Evolutionary conservation across 768 basidiomycete species (phyloP), one percentile per base, ranked within the genome.

Genomic region (Cystobasidium onofrii): DNA sequence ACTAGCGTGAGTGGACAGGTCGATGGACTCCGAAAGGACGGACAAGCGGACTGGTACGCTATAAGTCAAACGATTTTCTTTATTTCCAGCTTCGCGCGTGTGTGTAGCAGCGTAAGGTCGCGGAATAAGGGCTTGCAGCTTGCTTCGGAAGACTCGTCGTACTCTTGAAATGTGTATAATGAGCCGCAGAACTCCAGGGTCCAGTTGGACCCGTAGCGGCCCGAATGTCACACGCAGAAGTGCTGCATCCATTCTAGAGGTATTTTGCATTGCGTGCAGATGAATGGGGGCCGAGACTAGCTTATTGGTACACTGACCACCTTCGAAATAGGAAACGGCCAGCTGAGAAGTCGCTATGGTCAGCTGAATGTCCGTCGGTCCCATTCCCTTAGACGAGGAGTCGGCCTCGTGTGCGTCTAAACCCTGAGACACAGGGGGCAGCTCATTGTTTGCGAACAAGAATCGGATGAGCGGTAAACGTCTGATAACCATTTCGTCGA

Each of bases 401-500:
- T 50, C 46, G 46, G 3, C 9, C 10, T 50, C 20, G 46, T 4
- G 12, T 20, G n/a, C 9, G 9, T 17, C 46, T 15, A 3, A 20
- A 20, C 9, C 20, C 18, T 50, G 46, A 9, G 12, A 3, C 20
- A 17, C 10, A 7, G 46, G 4, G 18, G 46, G 46, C 46, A 60
- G 27, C 34, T 41, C 65, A 20, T 67, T n/a, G 9, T 9, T 43
- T 18, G 50, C 15, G 65, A 62, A 74, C 7, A 75, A 39, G 13
- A 52, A 20, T 7, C 15, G 18, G n/a, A 76, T 31, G 62, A 76
- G 50, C 13, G 63, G 15, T 25, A 66, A 52, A 31, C 44, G 33
- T 12, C 23, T 7, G 27, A 75, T 54, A 29, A 64, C 71, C 50
- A 50, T 57, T 20, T 55, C 39, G 57, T 76, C 76, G 29, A 76